Evolutionary conservation across 306 rosid species (phyloP), one percentile per base, ranked within the genome.

Genomic region (Gillenia trifoliata): DNA sequence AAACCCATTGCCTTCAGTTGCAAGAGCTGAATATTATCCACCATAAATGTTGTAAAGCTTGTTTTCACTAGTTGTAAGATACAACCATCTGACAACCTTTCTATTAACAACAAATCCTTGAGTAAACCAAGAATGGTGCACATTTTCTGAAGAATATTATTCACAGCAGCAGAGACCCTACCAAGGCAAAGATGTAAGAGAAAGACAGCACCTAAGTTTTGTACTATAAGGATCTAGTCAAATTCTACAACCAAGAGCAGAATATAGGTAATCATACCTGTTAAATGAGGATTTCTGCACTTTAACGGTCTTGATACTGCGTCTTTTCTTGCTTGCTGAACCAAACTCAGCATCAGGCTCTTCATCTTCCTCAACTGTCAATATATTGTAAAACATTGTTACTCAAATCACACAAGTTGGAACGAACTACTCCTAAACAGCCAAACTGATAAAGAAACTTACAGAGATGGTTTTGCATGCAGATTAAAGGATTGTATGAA

Each of bases 1-100:
- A 94, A 86, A 82, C 96, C 86, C 81, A 94, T 92, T 54, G 98
- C 89, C 89, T 94, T 94, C 82, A 94, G 85, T 66, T 94, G 99
- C 90, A 94, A 85, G 74, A 94, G 95, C 90, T 94, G 98, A 72
- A 94, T 86, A 77, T 94, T 92, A 78, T 94, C 99, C 85, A 94
- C 99, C 90, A 89, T 72, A 81, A 94, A 92, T 26, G 93, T 92
- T 12, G 99, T 78, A 71, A 90, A 87, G 87, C 96, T 82, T 81
- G 99, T 92, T 86, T 92, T 94, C 87, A 94, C 83, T 72, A 92
- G 87, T 83, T 92, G 96, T 74, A 94, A 86, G 74, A 94, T 89
- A 85, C 97, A 94, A 85, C 99, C 90, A 83, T 92, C 99, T 71
- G 99, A 92, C 82, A 94, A 83, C 83, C 81, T 92, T 86, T 91